A percentile compares a stretch with the other conserved stretches of the same genome.
These are phyloP conservation scores for Cladophialophora yegresii DNA, from an alignment of 2,329 filamentous ascomycete species.

Conservation along the genomic window DNA sequence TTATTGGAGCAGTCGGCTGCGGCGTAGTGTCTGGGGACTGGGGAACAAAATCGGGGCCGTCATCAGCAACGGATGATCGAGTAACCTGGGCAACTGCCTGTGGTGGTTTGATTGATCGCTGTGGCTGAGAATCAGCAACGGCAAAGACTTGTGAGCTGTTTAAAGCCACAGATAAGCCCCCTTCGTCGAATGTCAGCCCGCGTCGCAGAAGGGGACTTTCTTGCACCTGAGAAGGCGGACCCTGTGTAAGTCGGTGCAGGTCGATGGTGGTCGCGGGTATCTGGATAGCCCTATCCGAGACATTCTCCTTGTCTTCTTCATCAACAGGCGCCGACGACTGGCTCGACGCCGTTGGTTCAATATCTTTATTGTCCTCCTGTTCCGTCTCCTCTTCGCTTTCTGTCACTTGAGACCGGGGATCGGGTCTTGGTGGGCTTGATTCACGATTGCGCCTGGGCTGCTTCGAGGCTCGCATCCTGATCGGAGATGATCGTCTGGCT, in stretches of 20 bases:
- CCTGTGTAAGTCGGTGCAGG: constrained; percentile 19
- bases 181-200: constrained; percentile 1
- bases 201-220: constrained; percentile 29
- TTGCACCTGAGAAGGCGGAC: constrained; percentile 16
- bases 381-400: constrained; percentile 52
- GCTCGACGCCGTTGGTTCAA: constrained; percentile 38
- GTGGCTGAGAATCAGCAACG: constrained; percentile 33
- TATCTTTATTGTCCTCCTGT: constrained; percentile 46
- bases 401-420: constrained; percentile 20
- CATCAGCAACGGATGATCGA: constrained; percentile 19
- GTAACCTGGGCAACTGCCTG: constrained; percentile 2
- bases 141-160: constrained; percentile 27
- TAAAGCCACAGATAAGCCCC: neutral
- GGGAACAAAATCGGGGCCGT: constrained; percentile 31
- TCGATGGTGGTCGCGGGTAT: constrained; percentile 39
- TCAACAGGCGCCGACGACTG: constrained; percentile 40
- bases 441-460: neutral
- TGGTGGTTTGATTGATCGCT: constrained; percentile 17
- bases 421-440: neutral
- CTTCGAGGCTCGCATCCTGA: neutral
- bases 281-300: constrained; percentile 39
- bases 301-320: constrained; percentile 54
- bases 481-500: neutral
- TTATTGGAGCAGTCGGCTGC: neutral
- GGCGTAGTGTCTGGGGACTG: constrained; percentile 27